Evolutionary conservation across 345 rosid genomes (phyloP).

Genomic region (Aethionema arabicum): DNA sequence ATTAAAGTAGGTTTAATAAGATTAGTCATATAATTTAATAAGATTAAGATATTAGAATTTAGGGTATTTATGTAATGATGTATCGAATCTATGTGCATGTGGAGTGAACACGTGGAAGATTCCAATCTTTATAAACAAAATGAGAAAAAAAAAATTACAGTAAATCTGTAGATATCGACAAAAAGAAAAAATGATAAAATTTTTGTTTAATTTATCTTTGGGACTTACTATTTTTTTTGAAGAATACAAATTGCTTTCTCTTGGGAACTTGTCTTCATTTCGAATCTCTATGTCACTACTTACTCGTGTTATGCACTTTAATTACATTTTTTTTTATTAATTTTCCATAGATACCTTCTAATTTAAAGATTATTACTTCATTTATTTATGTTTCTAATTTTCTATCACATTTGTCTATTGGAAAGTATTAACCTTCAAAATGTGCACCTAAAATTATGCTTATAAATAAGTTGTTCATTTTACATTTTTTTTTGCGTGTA

Average conservation of each 20-base stretch:
- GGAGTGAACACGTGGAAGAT: conserved; percentile 30
- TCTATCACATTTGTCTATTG: neutral
- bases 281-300: conserved; percentile 31
- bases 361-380: neutral
- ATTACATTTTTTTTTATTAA: neutral
- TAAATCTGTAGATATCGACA: conserved; percentile 25
- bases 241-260: conserved; percentile 19
- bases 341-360: conserved; percentile 1
- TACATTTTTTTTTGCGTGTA: too few species aligned
- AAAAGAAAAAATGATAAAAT: conserved; percentile 23
- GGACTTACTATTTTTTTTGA: conserved; percentile 21
- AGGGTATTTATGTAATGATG: too few species aligned
- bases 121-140: conserved; percentile 18
- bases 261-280: conserved; percentile 29
- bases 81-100: neutral
- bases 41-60: too few species aligned
- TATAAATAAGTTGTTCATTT: too few species aligned
- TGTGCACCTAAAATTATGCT: too few species aligned
- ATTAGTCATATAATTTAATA: too few species aligned
- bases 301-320: conserved; percentile 21
- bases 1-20: too few species aligned
- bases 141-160: conserved; percentile 12
- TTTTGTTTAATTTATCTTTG: conserved; percentile 21
- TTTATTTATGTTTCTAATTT: neutral
- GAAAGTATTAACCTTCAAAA: too few species aligned